Base-by-base conservation (phyloP, 345 rosid species). In the Eucalyptus camaldulensis region DNA sequence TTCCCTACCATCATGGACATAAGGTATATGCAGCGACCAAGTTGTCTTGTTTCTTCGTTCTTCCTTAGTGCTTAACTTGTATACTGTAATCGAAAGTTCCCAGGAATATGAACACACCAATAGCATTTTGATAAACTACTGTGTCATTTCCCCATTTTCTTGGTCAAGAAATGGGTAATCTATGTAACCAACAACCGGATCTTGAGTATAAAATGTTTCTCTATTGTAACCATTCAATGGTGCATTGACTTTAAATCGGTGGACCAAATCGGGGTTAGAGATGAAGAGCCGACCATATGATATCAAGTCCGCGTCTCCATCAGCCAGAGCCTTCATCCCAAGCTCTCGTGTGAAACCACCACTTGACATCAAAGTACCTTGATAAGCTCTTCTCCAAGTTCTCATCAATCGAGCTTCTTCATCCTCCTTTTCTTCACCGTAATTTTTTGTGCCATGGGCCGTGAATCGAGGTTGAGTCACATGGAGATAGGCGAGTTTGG, bases 381-480 rank as follows among this genome's bases (percentile, higher is more conserved):
- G 89, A 72, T 95, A 96, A 81, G 95, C 93, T 37, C 80, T 92
- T 87, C 94, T 92, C 94, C 90, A 92, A 6, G 93, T 90, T 90
- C 91, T 94, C 92, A 96, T 91, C 65, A 92, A 29, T 31, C 21
- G 24, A 49, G 88, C 91, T n/a, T 89, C 90, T 67, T 91, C 87
- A 17, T 90, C 91, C 47, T 89, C 91, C 27, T 88, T 65, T 24
- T 86, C 87, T 27, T 45, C 92, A 85, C 97, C 95, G 29, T 95
- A 90, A 89, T 95, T 95, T 14, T 95, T 93, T 85, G 92, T 95
- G 49, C 97, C 97, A 3, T 94, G 92, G 3, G 95, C 96, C 24
- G 92, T 94, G 92, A 94, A 96, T 8, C 96, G 95, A 72, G 99
- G 99, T 86, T 94, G 98, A 31, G 98, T 96, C 44, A 96, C 93